phyloP scores from a whole-genome alignment of 1,284 basidiomycete species.

The Naganishia liquefaciens region DNA sequence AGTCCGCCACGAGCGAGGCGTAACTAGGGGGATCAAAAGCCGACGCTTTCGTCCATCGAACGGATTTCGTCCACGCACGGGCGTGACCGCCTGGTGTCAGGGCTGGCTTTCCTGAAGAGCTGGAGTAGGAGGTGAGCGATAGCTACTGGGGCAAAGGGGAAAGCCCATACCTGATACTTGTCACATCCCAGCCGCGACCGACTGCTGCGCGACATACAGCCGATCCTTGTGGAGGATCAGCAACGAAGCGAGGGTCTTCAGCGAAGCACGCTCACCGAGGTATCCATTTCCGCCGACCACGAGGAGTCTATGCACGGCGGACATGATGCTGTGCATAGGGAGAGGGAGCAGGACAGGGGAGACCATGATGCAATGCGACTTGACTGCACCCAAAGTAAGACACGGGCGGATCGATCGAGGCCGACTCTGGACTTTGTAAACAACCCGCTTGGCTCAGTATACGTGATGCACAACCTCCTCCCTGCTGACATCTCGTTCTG shows the following conservation, averaged over 20 bases:
- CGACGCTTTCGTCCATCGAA: slow-evolving; percentile 77
- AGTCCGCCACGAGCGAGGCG: slow-evolving; percentile 63
- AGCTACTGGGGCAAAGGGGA: background rate
- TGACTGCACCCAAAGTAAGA: background rate
- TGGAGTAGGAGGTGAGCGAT: slow-evolving; percentile 45
- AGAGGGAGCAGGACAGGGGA: background rate
- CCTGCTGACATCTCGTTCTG: background rate
- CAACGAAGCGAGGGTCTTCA: slow-evolving; percentile 8
- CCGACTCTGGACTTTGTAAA: background rate
- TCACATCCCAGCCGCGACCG: slow-evolving; percentile 78
- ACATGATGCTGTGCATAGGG: slow-evolving; percentile 15
- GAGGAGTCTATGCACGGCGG: slow-evolving; percentile 62
- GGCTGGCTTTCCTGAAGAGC: slow-evolving; percentile 83
- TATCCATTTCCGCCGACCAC: slow-evolving; percentile 95
- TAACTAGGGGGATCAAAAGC: slow-evolving; percentile 77
- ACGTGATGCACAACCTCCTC: background rate
- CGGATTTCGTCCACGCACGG: slow-evolving; percentile 75
- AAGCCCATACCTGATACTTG: slow-evolving; percentile 75
- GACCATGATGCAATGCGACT: background rate
- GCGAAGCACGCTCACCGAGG: slow-evolving; percentile 63
- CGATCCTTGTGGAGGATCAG: slow-evolving; percentile 65
- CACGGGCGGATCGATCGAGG: background rate
- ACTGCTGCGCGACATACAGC: slow-evolving; percentile 86
- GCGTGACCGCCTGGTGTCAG: slow-evolving; percentile 82
- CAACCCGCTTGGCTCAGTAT: background rate